Evolutionary conservation across 108 stramenopile genomes (phyloP).

Genomic region (Discostella stelligeroides): DNA sequence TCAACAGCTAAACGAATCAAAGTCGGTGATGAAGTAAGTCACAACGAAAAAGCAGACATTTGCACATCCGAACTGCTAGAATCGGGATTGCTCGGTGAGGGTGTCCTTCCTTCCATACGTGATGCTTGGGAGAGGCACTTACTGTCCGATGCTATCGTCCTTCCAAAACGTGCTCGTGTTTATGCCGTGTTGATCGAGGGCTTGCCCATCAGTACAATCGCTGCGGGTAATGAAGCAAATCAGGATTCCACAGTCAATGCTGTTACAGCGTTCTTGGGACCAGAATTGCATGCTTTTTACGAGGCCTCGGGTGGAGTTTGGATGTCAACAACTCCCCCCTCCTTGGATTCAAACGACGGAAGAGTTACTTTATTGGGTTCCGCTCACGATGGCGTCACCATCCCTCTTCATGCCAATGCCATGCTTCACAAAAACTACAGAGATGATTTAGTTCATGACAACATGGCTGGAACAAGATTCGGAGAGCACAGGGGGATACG

Average conservation of each 20-base stretch:
- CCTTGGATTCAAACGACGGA: background rate
- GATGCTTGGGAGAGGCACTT: slow-evolving; percentile 86
- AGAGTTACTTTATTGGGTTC: slow-evolving; percentile 23
- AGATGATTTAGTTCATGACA: background rate
- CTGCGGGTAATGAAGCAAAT: background rate
- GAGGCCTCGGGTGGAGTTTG: slow-evolving; percentile 38
- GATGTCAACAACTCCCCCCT: slow-evolving; percentile 14
- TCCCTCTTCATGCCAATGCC: slow-evolving; percentile 44
- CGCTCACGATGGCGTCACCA: slow-evolving; percentile 15
- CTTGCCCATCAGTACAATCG: background rate
- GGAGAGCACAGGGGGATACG: slow-evolving; percentile 17
- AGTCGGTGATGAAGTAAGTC: background rate
- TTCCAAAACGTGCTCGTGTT: slow-evolving; percentile 72
- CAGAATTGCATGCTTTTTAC: slow-evolving; percentile 24
- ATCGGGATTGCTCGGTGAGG: slow-evolving; percentile 79
- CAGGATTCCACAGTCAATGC: slow-evolving; percentile 13
- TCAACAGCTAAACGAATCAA: background rate
- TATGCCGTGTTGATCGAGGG: slow-evolving; percentile 63
- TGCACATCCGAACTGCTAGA: slow-evolving; percentile 88
- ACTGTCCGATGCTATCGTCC: slow-evolving; percentile 61
- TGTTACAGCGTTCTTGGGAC: slow-evolving; percentile 34
- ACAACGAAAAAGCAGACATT: slow-evolving; percentile 38
- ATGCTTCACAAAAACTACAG: slow-evolving; percentile 27
- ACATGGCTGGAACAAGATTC: background rate
- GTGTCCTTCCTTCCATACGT: slow-evolving; percentile 72